These are phyloP conservation scores for Endotrypanum monterogeii DNA, from an alignment of 208 protist species.

Conservation along the genomic window DNA sequence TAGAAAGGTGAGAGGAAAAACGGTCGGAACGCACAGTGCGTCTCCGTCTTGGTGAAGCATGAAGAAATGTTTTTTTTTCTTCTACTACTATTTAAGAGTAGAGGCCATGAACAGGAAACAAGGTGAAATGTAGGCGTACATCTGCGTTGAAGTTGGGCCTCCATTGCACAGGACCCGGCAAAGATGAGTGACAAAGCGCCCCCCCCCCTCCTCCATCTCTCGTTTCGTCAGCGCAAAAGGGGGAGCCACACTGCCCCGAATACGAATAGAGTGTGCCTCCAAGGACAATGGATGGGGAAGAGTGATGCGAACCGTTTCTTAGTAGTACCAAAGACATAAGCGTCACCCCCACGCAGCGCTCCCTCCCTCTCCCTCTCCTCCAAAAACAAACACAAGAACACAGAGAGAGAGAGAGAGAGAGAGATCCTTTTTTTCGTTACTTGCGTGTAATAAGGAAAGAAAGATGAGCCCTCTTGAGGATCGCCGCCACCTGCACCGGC, in stretches of 20 bases:
- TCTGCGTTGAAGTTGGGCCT: too few species aligned
- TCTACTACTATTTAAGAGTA: too few species aligned
- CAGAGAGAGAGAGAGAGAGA: too few species aligned
- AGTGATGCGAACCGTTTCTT: not conserved
- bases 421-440: not conserved
- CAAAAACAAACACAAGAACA: too few species aligned
- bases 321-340: not conserved
- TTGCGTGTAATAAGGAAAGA: not conserved
- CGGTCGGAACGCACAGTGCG: not conserved
- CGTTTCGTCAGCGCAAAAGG: not conserved
- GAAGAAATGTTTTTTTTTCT: too few species aligned
- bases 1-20: not conserved
- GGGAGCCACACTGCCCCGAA: too few species aligned
- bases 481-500: not conserved
- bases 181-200: not conserved
- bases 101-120: not conserved
- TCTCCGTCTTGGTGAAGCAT: too few species aligned
- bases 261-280: not conserved
- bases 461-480: not conserved
- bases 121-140: not conserved
- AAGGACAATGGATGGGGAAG: not conserved
- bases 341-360: too few species aligned
- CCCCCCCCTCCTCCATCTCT: not conserved
- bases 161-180: not conserved
- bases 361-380: too few species aligned